Percentiles rank a stretch among this genome's conserved stretches.
Conservation (phyloP, 352 stramenopile species). For the Pythium dissotocum region DNA sequence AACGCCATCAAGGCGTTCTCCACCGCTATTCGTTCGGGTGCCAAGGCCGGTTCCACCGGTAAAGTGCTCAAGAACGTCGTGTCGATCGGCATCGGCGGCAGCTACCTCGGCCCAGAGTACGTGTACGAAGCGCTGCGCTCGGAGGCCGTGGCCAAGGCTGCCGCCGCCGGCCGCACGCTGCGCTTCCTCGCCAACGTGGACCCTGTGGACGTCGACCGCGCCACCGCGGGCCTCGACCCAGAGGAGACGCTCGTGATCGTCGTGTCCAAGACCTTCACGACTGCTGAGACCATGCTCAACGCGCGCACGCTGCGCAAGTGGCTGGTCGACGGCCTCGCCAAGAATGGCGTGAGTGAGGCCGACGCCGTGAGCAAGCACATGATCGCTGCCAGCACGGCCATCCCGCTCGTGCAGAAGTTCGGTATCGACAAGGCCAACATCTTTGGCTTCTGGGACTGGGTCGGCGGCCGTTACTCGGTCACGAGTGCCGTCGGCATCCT, state of each 20-base stretch:
- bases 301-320: slow-evolving; percentile 95
- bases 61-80: slow-evolving; percentile 95
- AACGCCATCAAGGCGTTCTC: slow-evolving; percentile 95
- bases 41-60: slow-evolving; percentile 90
- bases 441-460: slow-evolving; percentile 99
- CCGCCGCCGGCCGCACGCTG: slow-evolving; percentile 84
- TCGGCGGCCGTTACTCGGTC: slow-evolving; percentile 97
- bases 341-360: slow-evolving; percentile 75
- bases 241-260: slow-evolving; percentile 97
- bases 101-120: slow-evolving; percentile 96
- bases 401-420: slow-evolving; percentile 88
- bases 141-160: slow-evolving; percentile 84
- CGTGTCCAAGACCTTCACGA: slow-evolving; percentile 99
- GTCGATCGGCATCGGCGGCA: slow-evolving; percentile 96
- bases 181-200: slow-evolving; percentile 98
- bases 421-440: slow-evolving; percentile 95
- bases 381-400: slow-evolving; percentile 86
- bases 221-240: slow-evolving; percentile 90
- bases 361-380: slow-evolving; percentile 94
- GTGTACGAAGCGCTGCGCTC: slow-evolving; percentile 94
- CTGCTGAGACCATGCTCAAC: slow-evolving; percentile 99
- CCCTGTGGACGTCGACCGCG: slow-evolving; percentile 94
- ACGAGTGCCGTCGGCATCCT: slow-evolving; percentile 97
- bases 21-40: slow-evolving; percentile 86
- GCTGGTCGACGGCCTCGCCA: slow-evolving; percentile 91